A percentile compares a stretch with the other conserved stretches of the same genome.
Evolutionary conservation across 495 filamentous ascomycete species (phyloP).

Genomic region (Penicillium antarcticum): DNA sequence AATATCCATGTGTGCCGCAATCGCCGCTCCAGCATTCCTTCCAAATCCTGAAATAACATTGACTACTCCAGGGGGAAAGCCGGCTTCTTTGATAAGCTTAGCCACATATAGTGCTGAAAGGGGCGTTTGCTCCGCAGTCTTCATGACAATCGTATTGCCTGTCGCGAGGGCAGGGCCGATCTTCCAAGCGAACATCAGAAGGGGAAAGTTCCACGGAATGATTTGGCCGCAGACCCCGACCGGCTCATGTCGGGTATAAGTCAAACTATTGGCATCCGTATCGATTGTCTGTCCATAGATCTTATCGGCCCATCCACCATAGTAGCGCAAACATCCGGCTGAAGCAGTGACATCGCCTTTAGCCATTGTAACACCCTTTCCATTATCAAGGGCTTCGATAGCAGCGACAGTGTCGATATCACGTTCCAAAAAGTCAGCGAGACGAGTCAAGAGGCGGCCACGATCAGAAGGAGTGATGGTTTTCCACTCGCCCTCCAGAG

Average conservation of each 20-base stretch:
- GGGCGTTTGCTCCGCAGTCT: neutral
- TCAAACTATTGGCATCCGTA: conserved; percentile 68
- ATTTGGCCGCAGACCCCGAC: conserved; percentile 77
- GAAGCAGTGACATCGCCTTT: conserved; percentile 13
- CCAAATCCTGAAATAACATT: conserved; percentile 87
- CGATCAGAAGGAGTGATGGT: neutral
- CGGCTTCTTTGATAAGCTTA: conserved; percentile 44
- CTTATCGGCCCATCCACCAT: conserved; percentile 5
- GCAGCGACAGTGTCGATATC: conserved; percentile 1
- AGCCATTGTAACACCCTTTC: conserved; percentile 4
- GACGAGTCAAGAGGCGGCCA: conserved; percentile 1
- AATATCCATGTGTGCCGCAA: conserved; percentile 85
- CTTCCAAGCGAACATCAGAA: conserved; percentile 88
- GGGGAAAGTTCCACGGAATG: conserved; percentile 88
- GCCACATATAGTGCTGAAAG: conserved; percentile 2
- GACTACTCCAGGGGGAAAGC: conserved; percentile 85
- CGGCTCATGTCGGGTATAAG: conserved; percentile 77
- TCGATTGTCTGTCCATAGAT: conserved; percentile 86
- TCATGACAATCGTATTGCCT: neutral
- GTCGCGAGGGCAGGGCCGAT: conserved; percentile 68
- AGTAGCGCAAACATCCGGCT: conserved; percentile 53
- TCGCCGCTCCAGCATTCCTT: conserved; percentile 76
- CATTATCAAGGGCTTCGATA: conserved; percentile 5
- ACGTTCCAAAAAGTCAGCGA: conserved; percentile 2
- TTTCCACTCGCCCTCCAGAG: conserved; percentile 3